These are phyloP conservation scores for Abrus precatorius DNA, from an alignment of 306 rosid species.

Conservation along the genomic window DNA sequence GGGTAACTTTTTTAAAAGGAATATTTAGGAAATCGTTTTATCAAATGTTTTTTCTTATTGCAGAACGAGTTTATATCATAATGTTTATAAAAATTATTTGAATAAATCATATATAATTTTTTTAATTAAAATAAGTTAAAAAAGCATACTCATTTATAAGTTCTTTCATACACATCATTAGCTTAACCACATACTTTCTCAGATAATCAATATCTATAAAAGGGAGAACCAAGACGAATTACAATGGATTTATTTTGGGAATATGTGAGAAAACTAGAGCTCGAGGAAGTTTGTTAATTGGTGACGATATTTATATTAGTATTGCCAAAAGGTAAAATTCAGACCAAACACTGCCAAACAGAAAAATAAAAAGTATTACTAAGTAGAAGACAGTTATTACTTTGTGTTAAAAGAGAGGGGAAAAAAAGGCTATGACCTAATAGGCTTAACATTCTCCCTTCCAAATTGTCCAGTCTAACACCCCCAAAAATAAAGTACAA, in stretches of 20 bases:
- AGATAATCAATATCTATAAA: no score
- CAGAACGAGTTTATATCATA: no score
- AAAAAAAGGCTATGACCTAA: conserved; percentile 37
- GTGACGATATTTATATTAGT: neutral
- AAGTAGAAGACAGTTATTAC: neutral
- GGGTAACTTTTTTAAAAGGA: no score
- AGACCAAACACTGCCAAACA: conserved; percentile 4
- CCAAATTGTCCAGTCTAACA: conserved; percentile 19
- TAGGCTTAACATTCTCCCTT: conserved; percentile 37
- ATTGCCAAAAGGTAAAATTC: neutral
- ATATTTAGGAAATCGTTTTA: no score
- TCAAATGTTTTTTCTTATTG: no score
- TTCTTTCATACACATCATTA: no score
- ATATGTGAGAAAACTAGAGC: neutral
- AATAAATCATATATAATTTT: no score
- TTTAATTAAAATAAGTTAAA: no score
- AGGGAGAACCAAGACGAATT: neutral
- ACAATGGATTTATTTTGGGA: neutral
- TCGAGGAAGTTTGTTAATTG: neutral
- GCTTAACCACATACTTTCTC: no score
- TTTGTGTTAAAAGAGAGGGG: conserved; percentile 11
- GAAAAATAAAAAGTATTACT: neutral
- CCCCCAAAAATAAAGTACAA: conserved; percentile 6
- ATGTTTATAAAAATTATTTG: no score
- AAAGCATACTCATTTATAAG: no score